phyloP scores from a whole-genome alignment of 2,329 filamentous ascomycete species.

The Colletotrichum aenigma region DNA sequence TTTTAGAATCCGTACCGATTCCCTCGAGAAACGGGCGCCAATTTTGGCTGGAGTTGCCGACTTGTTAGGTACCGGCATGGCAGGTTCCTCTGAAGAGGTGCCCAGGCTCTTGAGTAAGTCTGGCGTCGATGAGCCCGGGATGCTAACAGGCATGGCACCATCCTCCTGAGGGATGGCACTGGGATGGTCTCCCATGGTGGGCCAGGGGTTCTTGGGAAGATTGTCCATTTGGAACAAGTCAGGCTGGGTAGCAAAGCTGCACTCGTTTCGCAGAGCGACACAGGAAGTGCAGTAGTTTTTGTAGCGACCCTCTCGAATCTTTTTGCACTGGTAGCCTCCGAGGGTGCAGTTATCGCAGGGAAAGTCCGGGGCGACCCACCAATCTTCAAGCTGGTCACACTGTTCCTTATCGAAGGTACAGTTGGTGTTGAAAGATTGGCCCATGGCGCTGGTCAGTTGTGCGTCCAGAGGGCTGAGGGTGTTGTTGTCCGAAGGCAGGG shows the following conservation, averaged over 20 bases:
- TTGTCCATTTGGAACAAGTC: conserved; percentile 23
- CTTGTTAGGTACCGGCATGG: conserved; percentile 25
- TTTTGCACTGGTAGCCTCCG: conserved; percentile 64
- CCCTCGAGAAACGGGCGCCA: conserved; percentile 77
- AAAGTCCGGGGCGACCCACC: conserved; percentile 47
- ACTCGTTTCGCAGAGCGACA: conserved; percentile 61
- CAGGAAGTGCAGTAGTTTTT: conserved; percentile 67
- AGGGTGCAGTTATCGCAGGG: conserved; percentile 58
- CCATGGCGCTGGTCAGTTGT: background rate
- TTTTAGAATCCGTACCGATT: conserved; percentile 81
- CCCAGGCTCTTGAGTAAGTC: conserved; percentile 29
- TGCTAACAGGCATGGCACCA: conserved; percentile 24
- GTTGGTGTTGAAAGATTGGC: background rate
- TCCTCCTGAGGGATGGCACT: conserved; percentile 37
- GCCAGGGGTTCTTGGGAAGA: conserved; percentile 29
- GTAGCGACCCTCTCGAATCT: conserved; percentile 62
- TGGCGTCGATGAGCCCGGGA: conserved; percentile 15
- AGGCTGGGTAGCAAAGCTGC: conserved; percentile 52
- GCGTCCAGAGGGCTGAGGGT: background rate
- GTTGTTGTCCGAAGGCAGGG: background rate
- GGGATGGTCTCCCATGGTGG: conserved; percentile 26
- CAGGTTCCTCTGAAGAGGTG: conserved; percentile 23
- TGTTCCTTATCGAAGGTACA: background rate
- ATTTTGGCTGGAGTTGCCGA: conserved; percentile 58
- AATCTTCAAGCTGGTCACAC: conserved; percentile 28